These are phyloP conservation scores for Colletotrichum phormii DNA, from an alignment of 2,329 filamentous ascomycete species.

Conservation along the genomic window DNA sequence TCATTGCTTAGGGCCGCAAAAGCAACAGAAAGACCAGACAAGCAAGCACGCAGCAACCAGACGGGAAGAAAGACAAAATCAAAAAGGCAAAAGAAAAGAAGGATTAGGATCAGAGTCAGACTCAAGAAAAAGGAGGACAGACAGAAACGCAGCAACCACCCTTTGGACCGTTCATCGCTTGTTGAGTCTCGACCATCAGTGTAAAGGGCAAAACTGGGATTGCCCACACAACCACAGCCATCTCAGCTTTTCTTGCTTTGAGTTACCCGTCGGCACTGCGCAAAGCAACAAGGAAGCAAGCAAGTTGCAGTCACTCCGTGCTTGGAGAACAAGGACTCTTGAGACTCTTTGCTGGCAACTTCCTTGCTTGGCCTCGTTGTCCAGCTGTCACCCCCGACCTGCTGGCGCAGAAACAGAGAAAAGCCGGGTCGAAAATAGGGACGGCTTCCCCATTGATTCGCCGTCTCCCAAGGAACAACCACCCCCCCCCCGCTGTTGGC, in stretches of 20 bases:
- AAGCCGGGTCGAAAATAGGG: slow-evolving; percentile 24
- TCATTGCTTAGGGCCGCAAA: slow-evolving; percentile 17
- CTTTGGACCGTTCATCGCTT: slow-evolving; percentile 25
- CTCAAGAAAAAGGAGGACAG: neutral
- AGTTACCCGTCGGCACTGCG: slow-evolving; percentile 14
- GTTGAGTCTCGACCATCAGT: slow-evolving; percentile 22
- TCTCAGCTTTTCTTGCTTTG: neutral
- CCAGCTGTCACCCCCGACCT: slow-evolving; percentile 10
- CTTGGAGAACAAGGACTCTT: slow-evolving; percentile 15
- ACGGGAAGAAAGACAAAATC: neutral
- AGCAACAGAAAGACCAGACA: neutral
- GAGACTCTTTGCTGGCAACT: slow-evolving; percentile 21
- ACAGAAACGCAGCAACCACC: neutral
- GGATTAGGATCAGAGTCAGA: neutral
- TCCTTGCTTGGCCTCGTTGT: slow-evolving; percentile 30
- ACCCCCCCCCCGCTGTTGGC: slow-evolving; percentile 31
- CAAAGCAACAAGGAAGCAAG: slow-evolving; percentile 24
- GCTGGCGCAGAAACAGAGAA: slow-evolving; percentile 29
- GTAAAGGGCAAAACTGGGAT: slow-evolving; percentile 16
- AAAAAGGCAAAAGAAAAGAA: neutral
- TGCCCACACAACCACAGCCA: slow-evolving; percentile 1
- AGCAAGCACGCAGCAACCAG: neutral
- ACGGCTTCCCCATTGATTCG: slow-evolving; percentile 34
- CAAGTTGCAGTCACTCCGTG: slow-evolving; percentile 7
- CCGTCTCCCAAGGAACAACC: slow-evolving; percentile 38